phyloP scores from a whole-genome alignment of 1,284 basidiomycete species.

The Irpex rosettiformis region DNA sequence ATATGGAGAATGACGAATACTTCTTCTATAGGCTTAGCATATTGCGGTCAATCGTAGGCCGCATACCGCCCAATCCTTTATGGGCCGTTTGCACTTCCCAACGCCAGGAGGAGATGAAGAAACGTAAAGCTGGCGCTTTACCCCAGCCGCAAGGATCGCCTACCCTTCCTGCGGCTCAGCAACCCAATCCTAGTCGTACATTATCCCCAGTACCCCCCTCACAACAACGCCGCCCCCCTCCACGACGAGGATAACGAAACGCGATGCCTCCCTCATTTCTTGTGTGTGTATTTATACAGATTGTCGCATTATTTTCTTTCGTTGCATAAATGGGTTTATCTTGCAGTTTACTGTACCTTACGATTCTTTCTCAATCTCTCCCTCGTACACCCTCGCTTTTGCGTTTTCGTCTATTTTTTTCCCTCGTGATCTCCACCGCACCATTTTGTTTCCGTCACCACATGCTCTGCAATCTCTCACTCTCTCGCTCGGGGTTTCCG shows the following conservation, averaged over 20 bases:
- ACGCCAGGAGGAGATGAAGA: conserved; percentile 49
- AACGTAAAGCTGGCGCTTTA: conserved; percentile 9
- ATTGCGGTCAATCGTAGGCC: conserved; percentile 75
- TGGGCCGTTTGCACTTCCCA: conserved; percentile 91
- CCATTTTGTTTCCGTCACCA: too few species aligned
- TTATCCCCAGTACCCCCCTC: not conserved
- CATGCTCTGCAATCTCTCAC: conserved; percentile 1
- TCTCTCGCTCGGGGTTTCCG: not conserved
- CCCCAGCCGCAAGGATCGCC: not conserved
- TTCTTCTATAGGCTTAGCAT: conserved; percentile 77
- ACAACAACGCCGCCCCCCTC: not conserved
- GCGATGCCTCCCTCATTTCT: not conserved
- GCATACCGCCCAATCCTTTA: conserved; percentile 83
- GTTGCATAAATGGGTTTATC: not conserved
- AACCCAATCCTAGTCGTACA: not conserved
- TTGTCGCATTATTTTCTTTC: not conserved
- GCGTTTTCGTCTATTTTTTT: not conserved
- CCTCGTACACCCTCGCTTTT: not conserved
- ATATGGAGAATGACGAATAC: not conserved
- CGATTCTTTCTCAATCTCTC: conserved; percentile 1
- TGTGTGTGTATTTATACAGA: not conserved
- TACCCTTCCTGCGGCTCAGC: not conserved
- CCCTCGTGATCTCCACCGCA: too few species aligned
- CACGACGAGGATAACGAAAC: not conserved
- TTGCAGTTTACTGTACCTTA: not conserved